Conservation (phyloP, 805 yeast genomes). For the Novakomyces olei region DNA sequence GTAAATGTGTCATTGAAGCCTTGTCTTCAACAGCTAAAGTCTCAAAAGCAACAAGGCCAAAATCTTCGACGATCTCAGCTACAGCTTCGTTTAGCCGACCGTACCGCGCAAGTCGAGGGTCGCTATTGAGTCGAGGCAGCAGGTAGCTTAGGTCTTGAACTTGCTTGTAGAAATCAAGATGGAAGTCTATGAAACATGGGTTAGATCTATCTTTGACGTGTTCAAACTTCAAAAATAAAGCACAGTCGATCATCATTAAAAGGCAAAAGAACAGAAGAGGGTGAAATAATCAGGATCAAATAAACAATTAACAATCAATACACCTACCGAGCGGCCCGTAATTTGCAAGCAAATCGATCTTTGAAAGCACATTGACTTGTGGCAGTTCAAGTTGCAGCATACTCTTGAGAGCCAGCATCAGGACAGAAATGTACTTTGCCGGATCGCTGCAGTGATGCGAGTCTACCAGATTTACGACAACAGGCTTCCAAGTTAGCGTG, state of each 20-base stretch:
- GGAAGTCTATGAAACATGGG: conserved; percentile 38
- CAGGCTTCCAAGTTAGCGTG: conserved; percentile 9
- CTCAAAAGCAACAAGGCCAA: conserved; percentile 66
- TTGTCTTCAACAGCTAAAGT: conserved; percentile 84
- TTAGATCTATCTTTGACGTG: no score
- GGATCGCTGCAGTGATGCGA: conserved; percentile 65
- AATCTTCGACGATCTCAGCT: conserved; percentile 69
- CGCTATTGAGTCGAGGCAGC: conserved; percentile 46
- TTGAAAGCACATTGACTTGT: conserved; percentile 77
- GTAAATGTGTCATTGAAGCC: conserved; percentile 64
- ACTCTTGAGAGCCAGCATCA: conserved; percentile 61
- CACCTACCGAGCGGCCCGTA: conserved; percentile 41
- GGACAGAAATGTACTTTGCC: conserved; percentile 64
- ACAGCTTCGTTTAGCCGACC: conserved; percentile 51
- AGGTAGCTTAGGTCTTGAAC: conserved; percentile 63
- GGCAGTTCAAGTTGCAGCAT: conserved; percentile 89
- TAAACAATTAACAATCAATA: no score
- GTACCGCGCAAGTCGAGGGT: conserved; percentile 39
- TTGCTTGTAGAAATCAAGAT: conserved; percentile 70
- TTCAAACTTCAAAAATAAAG: no score
- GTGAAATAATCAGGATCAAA: not conserved
- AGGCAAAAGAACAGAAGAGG: not conserved
- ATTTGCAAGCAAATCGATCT: conserved; percentile 56
- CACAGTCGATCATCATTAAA: no score
- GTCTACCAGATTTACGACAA: conserved; percentile 68